Conservation (phyloP, 2,329 filamentous ascomycete genomes). For the Bipolaris gigantea region DNA sequence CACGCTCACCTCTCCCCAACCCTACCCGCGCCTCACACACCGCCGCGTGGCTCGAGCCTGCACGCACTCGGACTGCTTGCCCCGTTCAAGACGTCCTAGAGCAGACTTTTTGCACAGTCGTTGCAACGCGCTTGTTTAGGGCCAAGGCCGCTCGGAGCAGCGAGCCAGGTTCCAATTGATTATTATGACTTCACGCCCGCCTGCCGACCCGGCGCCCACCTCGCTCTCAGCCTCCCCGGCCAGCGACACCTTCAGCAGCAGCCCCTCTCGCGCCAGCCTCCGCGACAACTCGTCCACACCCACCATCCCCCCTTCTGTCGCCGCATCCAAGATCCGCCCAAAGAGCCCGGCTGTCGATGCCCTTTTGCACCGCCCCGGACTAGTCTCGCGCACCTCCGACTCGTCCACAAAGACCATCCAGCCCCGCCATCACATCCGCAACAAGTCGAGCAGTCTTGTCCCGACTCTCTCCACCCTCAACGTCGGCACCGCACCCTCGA, state of each 20-base stretch:
- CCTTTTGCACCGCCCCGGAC: slow-evolving; percentile 33
- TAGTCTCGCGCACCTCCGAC: slow-evolving; percentile 38
- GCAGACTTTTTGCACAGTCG: slow-evolving; percentile 41
- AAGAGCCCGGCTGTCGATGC: slow-evolving; percentile 33
- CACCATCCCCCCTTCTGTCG: background rate
- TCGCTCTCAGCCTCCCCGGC: slow-evolving; percentile 18
- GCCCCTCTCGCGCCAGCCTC: slow-evolving; percentile 18
- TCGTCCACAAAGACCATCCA: slow-evolving; percentile 32
- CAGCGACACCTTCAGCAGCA: slow-evolving; percentile 17
- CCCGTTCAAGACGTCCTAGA: slow-evolving; percentile 34
- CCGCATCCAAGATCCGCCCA: slow-evolving; percentile 19
- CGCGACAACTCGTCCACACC: slow-evolving; percentile 8
- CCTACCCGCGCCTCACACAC: slow-evolving; percentile 26
- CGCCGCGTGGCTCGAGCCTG: slow-evolving; percentile 29
- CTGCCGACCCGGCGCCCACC: slow-evolving; percentile 24
- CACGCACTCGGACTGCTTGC: slow-evolving; percentile 34
- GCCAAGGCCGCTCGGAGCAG: slow-evolving; percentile 37
- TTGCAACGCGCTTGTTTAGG: slow-evolving; percentile 35
- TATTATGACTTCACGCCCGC: slow-evolving; percentile 41
- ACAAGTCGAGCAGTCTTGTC: slow-evolving; percentile 49
- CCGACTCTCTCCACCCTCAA: slow-evolving; percentile 49
- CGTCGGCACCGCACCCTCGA: slow-evolving; percentile 33
- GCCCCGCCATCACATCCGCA: slow-evolving; percentile 35
- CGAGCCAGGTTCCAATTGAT: slow-evolving; percentile 34
- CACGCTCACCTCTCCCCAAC: slow-evolving; percentile 8